Evolutionary conservation across 1,284 basidiomycete genomes (phyloP).

Genomic region (Ustilago lituana): DNA sequence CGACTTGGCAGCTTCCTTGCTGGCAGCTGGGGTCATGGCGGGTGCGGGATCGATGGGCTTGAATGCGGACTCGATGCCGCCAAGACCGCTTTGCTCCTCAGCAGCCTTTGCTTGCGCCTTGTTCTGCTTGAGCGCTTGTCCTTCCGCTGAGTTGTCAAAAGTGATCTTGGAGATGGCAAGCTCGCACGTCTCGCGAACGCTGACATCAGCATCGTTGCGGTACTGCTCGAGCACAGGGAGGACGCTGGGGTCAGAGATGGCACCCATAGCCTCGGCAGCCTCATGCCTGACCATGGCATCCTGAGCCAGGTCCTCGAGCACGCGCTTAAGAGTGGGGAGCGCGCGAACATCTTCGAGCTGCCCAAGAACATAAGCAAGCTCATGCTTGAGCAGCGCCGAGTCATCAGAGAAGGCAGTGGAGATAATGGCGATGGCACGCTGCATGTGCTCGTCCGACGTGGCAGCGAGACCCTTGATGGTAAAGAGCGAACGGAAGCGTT

Average conservation of each 20-base stretch:
- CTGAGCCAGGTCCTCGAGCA: conserved; percentile 77
- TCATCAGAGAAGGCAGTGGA: conserved; percentile 85
- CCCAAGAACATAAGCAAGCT: conserved; percentile 95
- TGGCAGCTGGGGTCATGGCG: conserved; percentile 64
- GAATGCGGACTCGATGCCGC: conserved; percentile 70
- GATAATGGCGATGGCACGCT: conserved; percentile 80
- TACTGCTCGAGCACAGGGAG: conserved; percentile 80
- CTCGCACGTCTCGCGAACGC: conserved; percentile 95
- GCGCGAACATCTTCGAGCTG: conserved; percentile 83
- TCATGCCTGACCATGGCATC: conserved; percentile 99
- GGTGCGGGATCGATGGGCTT: conserved; percentile 96
- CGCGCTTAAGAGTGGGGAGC: conserved; percentile 79
- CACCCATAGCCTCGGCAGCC: conserved; percentile 97
- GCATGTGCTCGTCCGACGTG: conserved; percentile 46
- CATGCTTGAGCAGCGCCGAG: conserved; percentile 93
- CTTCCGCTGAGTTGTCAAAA: conserved; percentile 76
- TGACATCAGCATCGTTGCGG: conserved; percentile 77
- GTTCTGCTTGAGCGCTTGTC: conserved; percentile 59
- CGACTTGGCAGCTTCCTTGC: conserved; percentile 42
- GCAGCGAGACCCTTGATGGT: conserved; percentile 82
- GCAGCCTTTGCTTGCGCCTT: conserved; percentile 26
- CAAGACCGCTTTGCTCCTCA: conserved; percentile 24
- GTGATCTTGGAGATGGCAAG: conserved; percentile 94
- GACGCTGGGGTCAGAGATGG: conserved; percentile 79
- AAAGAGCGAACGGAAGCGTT: conserved; percentile 91